Evolutionary conservation across 2,329 filamentous ascomycete genomes (phyloP), one percentile per base, ranked within the genome.

Genomic region (Fusarium albidum): DNA sequence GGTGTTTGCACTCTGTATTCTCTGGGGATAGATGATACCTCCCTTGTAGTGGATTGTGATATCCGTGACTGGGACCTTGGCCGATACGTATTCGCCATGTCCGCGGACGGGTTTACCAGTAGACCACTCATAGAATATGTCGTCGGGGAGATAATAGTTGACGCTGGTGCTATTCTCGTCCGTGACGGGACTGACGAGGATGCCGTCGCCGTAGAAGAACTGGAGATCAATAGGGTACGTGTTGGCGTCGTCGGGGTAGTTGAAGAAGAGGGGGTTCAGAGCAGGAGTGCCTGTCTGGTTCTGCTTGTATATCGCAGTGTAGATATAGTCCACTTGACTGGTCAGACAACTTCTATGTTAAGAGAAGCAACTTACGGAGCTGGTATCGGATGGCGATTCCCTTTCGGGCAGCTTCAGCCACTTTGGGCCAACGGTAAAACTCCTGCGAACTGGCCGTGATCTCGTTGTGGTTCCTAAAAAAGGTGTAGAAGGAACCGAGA

Each of bases 371-470:
- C 61, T 33, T 56, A 61, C 61, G 78, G 9, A 92, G 77, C 39
- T 82, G 80, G 73, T 92, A 92, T 18, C 89, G 80, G 35, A 85
- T 85, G 15, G 82, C 79, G 57, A 92, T 91, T 10, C 85, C 87
- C 37, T 84, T 86, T 33, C 80, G 81, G 0, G 87, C 88, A 0
- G 89, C 86, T 8, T 79, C 71, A 0, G 86, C 77, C 2, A 89
- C 87, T 2, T 76, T 71, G 0, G 78, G 75, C 85, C 87, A 91
- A 39, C 78, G 81, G 70, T 91, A 92, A 21, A 87, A 88, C 61
- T 89, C 87, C 55, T 89, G 86, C 1, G 73, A 64, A 3, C 49
- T 56, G 8, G 72, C 68, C 3, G 76, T 68, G 33, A 71, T 73
- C 18, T 79, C 67, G 43, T 84, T 82, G 69, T 90, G 87, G 69